These are phyloP conservation scores for Zygosaccharomyces sapae DNA, from an alignment of 1,139 yeast genomes.

Conservation along the genomic window DNA sequence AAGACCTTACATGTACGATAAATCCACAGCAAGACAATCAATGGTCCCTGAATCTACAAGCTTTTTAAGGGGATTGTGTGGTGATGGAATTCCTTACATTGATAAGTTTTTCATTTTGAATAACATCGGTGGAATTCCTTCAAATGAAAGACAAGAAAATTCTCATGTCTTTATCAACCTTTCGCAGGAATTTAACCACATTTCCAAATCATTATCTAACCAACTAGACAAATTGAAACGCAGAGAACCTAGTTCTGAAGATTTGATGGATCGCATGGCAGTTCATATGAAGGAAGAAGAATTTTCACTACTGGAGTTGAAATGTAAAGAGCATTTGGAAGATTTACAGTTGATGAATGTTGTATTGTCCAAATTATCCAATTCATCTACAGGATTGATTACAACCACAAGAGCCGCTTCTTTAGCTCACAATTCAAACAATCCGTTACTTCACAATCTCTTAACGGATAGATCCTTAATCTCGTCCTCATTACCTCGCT, in stretches of 20 bases:
- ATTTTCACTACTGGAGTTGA: conserved; percentile 15
- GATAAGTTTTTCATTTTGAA: conserved; percentile 82
- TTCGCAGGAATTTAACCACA: conserved; percentile 71
- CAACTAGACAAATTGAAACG: conserved; percentile 15
- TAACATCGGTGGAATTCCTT: conserved; percentile 84
- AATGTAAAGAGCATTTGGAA: conserved; percentile 31
- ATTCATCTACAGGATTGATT: conserved; percentile 40
- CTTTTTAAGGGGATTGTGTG: conserved; percentile 24
- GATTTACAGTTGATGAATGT: conserved; percentile 37
- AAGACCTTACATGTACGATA: conserved; percentile 29
- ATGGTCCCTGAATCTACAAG: conserved; percentile 18
- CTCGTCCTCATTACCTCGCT: conserved; percentile 83
- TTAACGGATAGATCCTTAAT: conserved; percentile 90
- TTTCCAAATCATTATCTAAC: conserved; percentile 33
- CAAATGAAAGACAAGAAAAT: conserved; percentile 71
- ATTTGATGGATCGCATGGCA: conserved; percentile 22
- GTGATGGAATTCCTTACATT: conserved; percentile 45
- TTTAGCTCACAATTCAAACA: conserved; percentile 37
- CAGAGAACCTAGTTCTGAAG: conserved; percentile 18
- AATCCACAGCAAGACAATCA: conserved; percentile 21
- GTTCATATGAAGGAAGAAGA: conserved; percentile 44
- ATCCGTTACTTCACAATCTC: conserved; percentile 84
- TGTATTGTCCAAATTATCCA: conserved; percentile 36
- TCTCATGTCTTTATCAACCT: conserved; percentile 87
- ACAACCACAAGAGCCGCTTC: conserved; percentile 36